Conservation (phyloP, 164 flowering plant genomes). For the Buxus sempervirens region DNA sequence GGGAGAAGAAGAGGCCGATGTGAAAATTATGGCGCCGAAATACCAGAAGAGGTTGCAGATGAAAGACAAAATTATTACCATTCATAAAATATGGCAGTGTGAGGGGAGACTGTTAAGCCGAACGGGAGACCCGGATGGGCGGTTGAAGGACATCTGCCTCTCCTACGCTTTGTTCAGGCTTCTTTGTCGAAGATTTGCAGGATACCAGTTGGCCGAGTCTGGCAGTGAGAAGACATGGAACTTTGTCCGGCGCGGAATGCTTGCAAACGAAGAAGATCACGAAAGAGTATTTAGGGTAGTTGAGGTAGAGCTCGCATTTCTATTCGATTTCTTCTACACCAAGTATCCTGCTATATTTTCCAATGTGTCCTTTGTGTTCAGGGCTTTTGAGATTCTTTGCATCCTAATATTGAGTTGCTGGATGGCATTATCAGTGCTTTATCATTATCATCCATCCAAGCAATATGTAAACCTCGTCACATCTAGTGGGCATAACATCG, state of each 20-base stretch:
- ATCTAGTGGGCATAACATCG: neutral
- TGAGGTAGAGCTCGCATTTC: conserved; percentile 15
- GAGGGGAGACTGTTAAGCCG: conserved; percentile 1
- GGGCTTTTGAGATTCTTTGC: neutral
- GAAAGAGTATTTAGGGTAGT: conserved; percentile 9
- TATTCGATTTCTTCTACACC: conserved; percentile 12
- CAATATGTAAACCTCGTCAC: neutral
- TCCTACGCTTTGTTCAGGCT: conserved; percentile 7
- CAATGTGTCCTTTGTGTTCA: neutral
- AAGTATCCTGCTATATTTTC: conserved; percentile 6
- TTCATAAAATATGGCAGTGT: conserved; percentile 6
- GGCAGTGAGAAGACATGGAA: conserved; percentile 3
- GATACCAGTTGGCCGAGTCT: neutral
- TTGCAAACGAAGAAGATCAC: conserved; percentile 2
- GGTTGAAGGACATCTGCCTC: conserved; percentile 9
- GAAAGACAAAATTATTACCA: neutral
- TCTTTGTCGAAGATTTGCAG: conserved; percentile 4
- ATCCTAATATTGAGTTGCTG: neutral
- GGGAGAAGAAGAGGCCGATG: neutral
- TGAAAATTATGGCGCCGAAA: neutral
- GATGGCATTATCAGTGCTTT: neutral
- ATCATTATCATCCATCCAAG: neutral
- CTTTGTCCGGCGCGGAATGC: conserved; percentile 2
- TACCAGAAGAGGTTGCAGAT: neutral
- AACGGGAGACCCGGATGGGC: conserved; percentile 1